phyloP scores from a whole-genome alignment of 73 alveolate genomes.

The Paramecium pentaurelia region DNA sequence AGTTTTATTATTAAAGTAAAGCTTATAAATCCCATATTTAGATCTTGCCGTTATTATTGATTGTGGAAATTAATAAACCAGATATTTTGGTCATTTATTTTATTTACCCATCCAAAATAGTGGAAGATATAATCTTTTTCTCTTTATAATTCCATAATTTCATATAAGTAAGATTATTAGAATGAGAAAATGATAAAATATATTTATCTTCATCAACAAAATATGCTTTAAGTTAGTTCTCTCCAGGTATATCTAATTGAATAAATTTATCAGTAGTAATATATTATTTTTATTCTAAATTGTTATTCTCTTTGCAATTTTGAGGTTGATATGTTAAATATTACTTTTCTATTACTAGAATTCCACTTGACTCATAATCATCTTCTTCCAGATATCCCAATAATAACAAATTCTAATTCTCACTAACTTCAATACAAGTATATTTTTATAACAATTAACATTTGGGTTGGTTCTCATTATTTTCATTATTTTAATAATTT shows the following conservation, averaged over 20 bases:
- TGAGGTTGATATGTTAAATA: neutral
- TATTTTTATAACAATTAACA: neutral
- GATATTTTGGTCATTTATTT: neutral
- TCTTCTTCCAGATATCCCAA: neutral
- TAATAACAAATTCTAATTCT: neutral
- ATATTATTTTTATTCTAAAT: neutral
- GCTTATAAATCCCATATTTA: neutral
- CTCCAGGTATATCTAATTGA: neutral
- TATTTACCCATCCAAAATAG: neutral
- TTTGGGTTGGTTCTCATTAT: neutral
- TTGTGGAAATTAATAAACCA: neutral
- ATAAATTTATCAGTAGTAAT: neutral
- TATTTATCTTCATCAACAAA: neutral
- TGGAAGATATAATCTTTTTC: neutral
- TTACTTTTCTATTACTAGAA: neutral
- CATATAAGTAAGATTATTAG: neutral
- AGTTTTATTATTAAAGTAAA: neutral
- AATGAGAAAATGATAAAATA: neutral
- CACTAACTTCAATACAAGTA: neutral
- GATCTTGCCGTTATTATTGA: neutral
- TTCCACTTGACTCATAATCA: too few relatives aligned
- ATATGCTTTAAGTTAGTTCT: neutral
- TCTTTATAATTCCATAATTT: neutral
- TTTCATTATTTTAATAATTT: neutral
- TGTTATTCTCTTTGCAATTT: too few relatives aligned